Base-by-base conservation (phyloP, 257 asterid species). In the Gentiana dahurica region DNA sequence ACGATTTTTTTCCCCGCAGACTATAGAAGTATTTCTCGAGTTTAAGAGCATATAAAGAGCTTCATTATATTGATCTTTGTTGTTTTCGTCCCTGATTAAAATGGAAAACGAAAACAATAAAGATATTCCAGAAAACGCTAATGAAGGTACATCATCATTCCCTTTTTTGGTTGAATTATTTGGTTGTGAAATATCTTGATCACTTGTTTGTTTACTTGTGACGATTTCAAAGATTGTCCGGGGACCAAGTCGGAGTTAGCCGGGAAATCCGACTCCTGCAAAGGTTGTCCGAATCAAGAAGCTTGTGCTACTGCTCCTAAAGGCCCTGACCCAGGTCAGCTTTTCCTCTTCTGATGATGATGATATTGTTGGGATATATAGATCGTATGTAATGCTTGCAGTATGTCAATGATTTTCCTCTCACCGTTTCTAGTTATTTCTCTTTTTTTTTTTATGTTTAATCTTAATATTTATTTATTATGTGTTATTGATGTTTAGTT, bases 231-330 rank as follows among this genome's bases (percentile, higher is more conserved):
- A 87, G 92, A 87, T 68, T 87, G 95, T 60, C 95, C 95, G 0
- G 93, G 95, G 24, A 74, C 95, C 33, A 58, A 85, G 67, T 85
- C 96, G 2, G 95, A 85, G 67, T 69, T 77, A 32, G 95, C 96
- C 32, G 94, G 96, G 36, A 85, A 88, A 58, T 77, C 87, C 15
- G 95, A 85, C 53, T 61, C 81, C 41, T 85, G 93, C 56, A 72
- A 59, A 62, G 95, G 95, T 34, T 88, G 96, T 64, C 95, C 96
- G 12, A 85, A 88, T 65, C 95, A 87, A 72, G 84, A 85, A 57
- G 84, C 69, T 62, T 87, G 96, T 65, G 87, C 95, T 53, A 82
- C 95, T 70, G 96, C 95, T 72, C 94, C 95, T n/a, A 84, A 87
- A 79, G 96, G 93, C 62, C 96, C 96, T 6, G 93, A 87, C 51